Evolutionary conservation across 1,284 basidiomycete species (phyloP).

Genomic region (Neolentinus lepideus): DNA sequence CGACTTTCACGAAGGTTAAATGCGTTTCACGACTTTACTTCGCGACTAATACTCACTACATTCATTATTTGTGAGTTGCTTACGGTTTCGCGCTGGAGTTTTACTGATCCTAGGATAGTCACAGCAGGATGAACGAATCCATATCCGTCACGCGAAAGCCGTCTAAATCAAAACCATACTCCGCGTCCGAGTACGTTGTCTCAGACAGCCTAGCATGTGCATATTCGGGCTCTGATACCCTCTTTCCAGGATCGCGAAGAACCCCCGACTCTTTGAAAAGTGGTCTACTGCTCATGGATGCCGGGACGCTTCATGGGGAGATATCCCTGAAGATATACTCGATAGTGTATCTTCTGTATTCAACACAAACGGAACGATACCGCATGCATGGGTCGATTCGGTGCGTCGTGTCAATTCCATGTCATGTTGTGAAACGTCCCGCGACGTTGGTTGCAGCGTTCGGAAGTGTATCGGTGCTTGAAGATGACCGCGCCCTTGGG

Average conservation of each 20-base stretch:
- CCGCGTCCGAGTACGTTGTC: slow-evolving; percentile 19
- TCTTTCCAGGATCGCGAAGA: slow-evolving; percentile 23
- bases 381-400: slow-evolving; percentile 19
- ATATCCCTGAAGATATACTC: slow-evolving; percentile 19
- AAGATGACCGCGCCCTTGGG: slow-evolving; percentile 20
- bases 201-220: not conserved
- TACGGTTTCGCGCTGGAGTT: no score
- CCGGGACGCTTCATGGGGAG: slow-evolving; percentile 20
- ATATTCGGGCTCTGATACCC: not conserved
- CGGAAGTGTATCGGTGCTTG: slow-evolving; percentile 19
- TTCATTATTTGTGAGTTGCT: not conserved
- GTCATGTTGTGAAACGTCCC: not conserved
- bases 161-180: slow-evolving; percentile 9
- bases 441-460: slow-evolving; percentile 19
- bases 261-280: slow-evolving; percentile 20
- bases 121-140: slow-evolving; percentile 4
- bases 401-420: slow-evolving; percentile 9
- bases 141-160: not conserved
- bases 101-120: no score
- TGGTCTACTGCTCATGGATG: slow-evolving; percentile 24
- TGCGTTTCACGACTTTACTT: not conserved
- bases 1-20: not conserved
- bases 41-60: not conserved
- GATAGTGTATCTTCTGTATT: slow-evolving; percentile 19
- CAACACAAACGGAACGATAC: slow-evolving; percentile 17